A percentile compares a stretch with the other conserved stretches of the same genome.
Conservation (phyloP, 2,329 filamentous ascomycete species). For the Pyricularia sp. region DNA sequence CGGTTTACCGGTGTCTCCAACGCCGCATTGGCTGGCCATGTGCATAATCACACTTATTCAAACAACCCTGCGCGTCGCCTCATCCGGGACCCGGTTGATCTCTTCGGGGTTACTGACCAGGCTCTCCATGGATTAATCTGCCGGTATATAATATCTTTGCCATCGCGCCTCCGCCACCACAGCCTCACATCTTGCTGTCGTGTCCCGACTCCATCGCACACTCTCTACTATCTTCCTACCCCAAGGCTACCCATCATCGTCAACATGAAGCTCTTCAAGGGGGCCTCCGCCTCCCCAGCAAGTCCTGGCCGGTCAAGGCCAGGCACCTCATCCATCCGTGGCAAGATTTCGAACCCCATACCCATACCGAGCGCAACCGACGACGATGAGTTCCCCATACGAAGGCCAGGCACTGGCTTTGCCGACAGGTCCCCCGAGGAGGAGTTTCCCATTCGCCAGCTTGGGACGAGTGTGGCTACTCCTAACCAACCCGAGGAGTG, state of each 20-base stretch:
- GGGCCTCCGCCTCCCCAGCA: slow-evolving; percentile 21
- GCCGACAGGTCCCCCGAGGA: slow-evolving; percentile 19
- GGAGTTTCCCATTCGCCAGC: slow-evolving; percentile 14
- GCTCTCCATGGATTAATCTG: background rate
- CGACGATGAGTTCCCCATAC: slow-evolving; percentile 41
- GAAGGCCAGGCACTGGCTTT: slow-evolving; percentile 24
- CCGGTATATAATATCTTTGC: background rate
- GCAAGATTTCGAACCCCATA: slow-evolving; percentile 49
- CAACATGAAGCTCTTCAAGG: slow-evolving; percentile 32
- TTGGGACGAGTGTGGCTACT: slow-evolving; percentile 20
- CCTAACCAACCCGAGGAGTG: slow-evolving; percentile 15
- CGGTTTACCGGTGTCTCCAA: background rate
- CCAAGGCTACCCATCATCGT: slow-evolving; percentile 7
- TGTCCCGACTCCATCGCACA: background rate
- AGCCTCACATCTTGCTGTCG: background rate
- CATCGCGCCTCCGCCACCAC: background rate
- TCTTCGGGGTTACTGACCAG: background rate
- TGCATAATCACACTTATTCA: slow-evolving; percentile 5
- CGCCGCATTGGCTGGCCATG: slow-evolving; percentile 18
- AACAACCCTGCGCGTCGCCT: slow-evolving; percentile 9
- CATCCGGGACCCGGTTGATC: background rate
- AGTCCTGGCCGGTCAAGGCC: slow-evolving; percentile 22
- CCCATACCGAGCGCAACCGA: slow-evolving; percentile 35
- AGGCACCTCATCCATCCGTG: slow-evolving; percentile 36
- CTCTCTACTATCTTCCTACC: slow-evolving; percentile 8